Base-by-base conservation (phyloP, 1,284 basidiomycete genomes). In the Cutaneotrichosporon arboriforme region DNA sequence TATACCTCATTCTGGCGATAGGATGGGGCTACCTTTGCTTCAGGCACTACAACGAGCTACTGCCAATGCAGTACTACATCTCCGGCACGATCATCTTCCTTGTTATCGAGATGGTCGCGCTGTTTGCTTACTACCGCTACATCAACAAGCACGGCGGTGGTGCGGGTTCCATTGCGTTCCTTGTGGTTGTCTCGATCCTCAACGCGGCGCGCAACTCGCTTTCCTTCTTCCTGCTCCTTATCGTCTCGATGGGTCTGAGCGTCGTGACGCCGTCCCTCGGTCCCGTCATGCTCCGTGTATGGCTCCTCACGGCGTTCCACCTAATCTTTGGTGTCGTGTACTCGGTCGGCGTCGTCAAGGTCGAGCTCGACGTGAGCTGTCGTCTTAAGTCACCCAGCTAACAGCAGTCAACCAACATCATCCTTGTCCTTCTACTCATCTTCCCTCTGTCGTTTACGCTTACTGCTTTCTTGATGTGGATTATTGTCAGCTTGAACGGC, bases 311-410 rank as follows among this genome's bases (percentile, higher is more conserved):
- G 37, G 64, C 54, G 2, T 57, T 72, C 37, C 94, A 98, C 73
- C 97, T 97, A 66, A 68, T 96, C 51, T 98, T 97, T 68, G 93
- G 93, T 71, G 90, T 93, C 33, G 74, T 91, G 26, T 97, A 96
- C 70, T 86, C 89, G 9, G 82, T 97, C 51, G 92, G 92, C 22
- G 92, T 92, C 37, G 90, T 94, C 47, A 84, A 92, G 68, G 83
- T 98, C 22, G 84, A 91, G 64, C 79, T 97, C 23, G 92, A 97
- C 69, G 77, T 72, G 36, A 63, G 72, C 62, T 36, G 8, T 23
- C 8, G 1, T 1, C 3, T 10, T 14, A 1, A n/a, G n/a, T 1
- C 14, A 31, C 17, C 3, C 8, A 21, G 20, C 55, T 59, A 36
- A 55, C 13, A 4, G 18, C 58, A 74, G 74, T 87, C 84, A 35